A percentile compares a stretch with the other conserved stretches of the same genome.
Conservation (phyloP, 495 filamentous ascomycete genomes). For the Immersiella caudata region DNA sequence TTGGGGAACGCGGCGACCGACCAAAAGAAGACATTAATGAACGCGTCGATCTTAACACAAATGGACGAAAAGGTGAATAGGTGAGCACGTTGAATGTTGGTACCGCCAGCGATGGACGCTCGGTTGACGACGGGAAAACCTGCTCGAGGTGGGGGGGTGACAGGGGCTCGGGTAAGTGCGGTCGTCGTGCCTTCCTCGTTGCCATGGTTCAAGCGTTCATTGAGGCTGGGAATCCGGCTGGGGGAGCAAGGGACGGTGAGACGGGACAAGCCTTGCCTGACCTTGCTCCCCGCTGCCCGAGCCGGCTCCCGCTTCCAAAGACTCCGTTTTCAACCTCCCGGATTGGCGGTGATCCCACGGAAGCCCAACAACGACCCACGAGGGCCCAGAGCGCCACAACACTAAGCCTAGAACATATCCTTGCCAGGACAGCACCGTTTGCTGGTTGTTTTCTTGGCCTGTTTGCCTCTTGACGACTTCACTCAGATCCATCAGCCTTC, state of each 20-base stretch:
- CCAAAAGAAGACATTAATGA: not conserved
- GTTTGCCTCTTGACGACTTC: not conserved
- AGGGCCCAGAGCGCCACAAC: not conserved
- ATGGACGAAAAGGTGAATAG: not conserved
- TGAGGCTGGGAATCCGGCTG: not conserved
- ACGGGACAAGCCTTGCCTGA: constrained; percentile 11
- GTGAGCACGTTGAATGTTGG: not conserved
- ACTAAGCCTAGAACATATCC: not conserved
- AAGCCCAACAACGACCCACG: constrained; percentile 11
- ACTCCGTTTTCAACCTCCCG: constrained; percentile 17
- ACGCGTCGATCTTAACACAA: constrained; percentile 10
- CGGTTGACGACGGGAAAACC: constrained; percentile 21
- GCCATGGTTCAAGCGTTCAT: not conserved
- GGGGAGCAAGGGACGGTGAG: constrained; percentile 3
- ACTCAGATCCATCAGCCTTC: not conserved
- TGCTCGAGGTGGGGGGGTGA: constrained; percentile 6
- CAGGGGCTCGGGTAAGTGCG: constrained; percentile 24
- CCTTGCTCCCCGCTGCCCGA: not conserved
- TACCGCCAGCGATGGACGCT: not conserved
- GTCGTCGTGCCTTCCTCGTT: constrained; percentile 12
- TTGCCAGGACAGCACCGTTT: not conserved
- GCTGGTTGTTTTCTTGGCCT: not conserved
- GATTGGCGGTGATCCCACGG: constrained; percentile 26
- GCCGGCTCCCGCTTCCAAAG: constrained; percentile 6
- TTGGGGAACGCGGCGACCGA: not conserved